Base-by-base conservation (phyloP, 139 green algal species). In the Nannochloris sp. region DNA sequence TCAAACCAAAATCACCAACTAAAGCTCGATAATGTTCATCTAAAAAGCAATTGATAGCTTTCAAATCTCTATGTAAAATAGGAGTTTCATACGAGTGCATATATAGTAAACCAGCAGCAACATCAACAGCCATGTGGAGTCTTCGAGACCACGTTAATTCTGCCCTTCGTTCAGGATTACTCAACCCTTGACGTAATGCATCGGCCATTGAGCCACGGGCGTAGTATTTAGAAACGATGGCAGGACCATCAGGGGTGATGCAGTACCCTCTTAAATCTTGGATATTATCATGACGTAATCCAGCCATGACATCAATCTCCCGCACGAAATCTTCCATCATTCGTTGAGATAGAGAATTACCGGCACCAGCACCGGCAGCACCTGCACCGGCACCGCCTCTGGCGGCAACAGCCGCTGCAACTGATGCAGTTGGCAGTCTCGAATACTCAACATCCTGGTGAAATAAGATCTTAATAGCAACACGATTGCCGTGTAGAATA, bases 1-100 rank as follows among this genome's bases (percentile, higher is more conserved):
- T 65, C 14, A 65, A 37, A 13, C 34, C 34, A n/a, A 65, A 65
- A 65, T 65, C 59, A 25, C 34, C 59, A 6, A 65, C 34, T n/a
- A 32, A 24, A 12, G 13, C 33, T 7, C 10, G 27, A 13, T 27
- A 65, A 25, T 55, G 9, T 9, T 65, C 34, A 55, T 65, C 59
- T 38, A 65, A 13, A 53, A 65, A 53, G 34, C 33, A 53, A 35
- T 65, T 65, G 33, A 13, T 10, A 24, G 59, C 34, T 55, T 65
- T 65, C 25, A 65, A 23, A 36, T 65, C 59, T 39, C 59, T 54
- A 55, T 65, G 59, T 37, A 65, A 12, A 13, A 65, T 55, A 12
- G 59, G 13, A 6, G 6, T 13, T 6, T 54, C 14, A 5, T 35
- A 13, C 14, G 39, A 54, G 23, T 65, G 59, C 59, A 65, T 65